These are phyloP conservation scores for Aristolochia californica DNA, from an alignment of 164 flowering plant species.

Conservation along the genomic window DNA sequence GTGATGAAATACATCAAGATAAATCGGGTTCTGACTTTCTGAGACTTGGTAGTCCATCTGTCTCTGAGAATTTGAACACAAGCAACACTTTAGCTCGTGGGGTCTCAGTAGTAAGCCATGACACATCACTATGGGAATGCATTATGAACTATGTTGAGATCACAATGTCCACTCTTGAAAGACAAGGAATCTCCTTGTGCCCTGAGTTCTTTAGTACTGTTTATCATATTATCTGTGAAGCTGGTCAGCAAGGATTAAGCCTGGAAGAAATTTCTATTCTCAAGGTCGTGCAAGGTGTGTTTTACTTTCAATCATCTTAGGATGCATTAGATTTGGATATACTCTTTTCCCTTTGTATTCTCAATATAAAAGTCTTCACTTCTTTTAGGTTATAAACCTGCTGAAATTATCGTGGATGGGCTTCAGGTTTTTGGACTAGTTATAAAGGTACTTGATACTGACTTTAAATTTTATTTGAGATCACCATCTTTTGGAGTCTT, in stretches of 20 bases:
- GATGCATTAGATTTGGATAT: not conserved
- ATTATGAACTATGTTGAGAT: slow-evolving; percentile 42
- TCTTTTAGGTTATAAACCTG: slow-evolving; percentile 28
- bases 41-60: not conserved
- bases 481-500: not conserved
- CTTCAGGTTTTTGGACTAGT: slow-evolving; percentile 57
- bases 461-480: not conserved
- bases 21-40: too few species aligned
- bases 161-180: slow-evolving; percentile 18
- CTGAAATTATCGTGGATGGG: slow-evolving; percentile 48
- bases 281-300: slow-evolving; percentile 30
- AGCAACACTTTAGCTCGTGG: not conserved
- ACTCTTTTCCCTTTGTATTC: not conserved
- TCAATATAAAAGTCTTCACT: not conserved
- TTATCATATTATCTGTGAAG: slow-evolving; percentile 43
- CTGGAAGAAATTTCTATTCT: slow-evolving; percentile 37
- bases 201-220: slow-evolving; percentile 43
- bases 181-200: slow-evolving; percentile 14
- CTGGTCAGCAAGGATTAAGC: slow-evolving; percentile 88
- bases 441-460: slow-evolving; percentile 43
- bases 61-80: slow-evolving; percentile 8
- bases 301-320: not conserved
- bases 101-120: slow-evolving; percentile 3
- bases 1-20: too few species aligned
- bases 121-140: slow-evolving; percentile 53